Evolutionary conservation across 1,284 basidiomycete species (phyloP).

Genomic region (Uromyces viciae-fabae): DNA sequence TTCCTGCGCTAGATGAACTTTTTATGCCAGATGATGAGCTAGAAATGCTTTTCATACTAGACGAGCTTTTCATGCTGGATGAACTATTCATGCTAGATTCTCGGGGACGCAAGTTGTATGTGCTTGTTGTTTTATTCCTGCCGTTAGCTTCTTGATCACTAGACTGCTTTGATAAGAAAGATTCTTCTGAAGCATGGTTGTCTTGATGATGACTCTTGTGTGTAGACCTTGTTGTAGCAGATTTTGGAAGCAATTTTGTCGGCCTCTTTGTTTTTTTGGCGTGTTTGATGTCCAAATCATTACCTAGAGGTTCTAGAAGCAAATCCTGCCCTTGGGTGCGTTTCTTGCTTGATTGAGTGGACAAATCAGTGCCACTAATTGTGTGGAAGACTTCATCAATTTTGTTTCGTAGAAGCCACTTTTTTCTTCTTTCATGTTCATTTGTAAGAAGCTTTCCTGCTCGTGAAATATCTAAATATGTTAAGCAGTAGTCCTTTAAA

Average conservation of each 20-base stretch:
- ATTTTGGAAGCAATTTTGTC: background rate
- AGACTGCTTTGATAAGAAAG: background rate
- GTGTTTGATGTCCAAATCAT: background rate
- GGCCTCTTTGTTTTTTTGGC: background rate
- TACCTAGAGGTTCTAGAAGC: background rate
- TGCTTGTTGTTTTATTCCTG: too few relatives aligned
- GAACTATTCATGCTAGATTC: background rate
- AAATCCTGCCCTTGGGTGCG: background rate
- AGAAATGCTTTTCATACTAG: background rate
- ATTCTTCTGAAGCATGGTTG: background rate
- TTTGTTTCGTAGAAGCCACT: background rate
- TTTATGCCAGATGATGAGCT: background rate
- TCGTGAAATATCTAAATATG: background rate
- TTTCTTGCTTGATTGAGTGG: background rate
- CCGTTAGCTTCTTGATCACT: background rate
- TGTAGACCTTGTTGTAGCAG: background rate
- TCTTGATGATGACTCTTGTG: background rate
- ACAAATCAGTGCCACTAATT: background rate
- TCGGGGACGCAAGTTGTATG: background rate
- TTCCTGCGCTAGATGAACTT: background rate
- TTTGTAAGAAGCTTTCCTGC: slow-evolving; percentile 8
- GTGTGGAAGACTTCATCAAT: slow-evolving; percentile 3
- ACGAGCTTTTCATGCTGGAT: background rate
- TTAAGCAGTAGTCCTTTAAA: slow-evolving; percentile 7
- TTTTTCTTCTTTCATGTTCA: background rate